These are phyloP conservation scores for Aspergillus saccharolyticus DNA, from an alignment of 495 filamentous ascomycete species.

Conservation along the genomic window DNA sequence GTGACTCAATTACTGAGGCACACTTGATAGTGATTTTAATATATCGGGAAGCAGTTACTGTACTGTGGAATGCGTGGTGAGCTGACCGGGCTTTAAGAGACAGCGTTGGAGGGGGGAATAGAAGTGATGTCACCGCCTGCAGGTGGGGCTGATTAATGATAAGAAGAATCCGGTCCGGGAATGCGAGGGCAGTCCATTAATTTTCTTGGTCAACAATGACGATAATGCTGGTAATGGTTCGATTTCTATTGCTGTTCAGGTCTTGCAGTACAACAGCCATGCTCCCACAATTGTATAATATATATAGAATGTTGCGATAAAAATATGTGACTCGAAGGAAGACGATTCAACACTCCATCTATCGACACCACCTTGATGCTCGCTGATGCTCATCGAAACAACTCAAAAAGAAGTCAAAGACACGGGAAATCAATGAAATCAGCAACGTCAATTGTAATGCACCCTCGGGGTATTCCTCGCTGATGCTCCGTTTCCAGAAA, in stretches of 20 bases:
- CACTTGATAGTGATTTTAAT: background rate
- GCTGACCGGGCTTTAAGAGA: constrained; percentile 5
- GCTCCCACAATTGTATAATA: constrained; percentile 24
- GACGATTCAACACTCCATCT: constrained; percentile 26
- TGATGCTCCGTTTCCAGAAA: constrained; percentile 21
- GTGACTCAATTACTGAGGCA: background rate
- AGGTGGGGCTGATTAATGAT: constrained; percentile 29
- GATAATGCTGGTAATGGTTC: background rate
- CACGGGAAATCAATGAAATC: constrained; percentile 7
- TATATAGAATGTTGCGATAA: constrained; percentile 16
- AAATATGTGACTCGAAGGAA: constrained; percentile 7
- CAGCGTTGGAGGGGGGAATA: constrained; percentile 4
- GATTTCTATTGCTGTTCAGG: background rate
- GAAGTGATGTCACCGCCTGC: constrained; percentile 41
- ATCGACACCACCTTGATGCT: constrained; percentile 35
- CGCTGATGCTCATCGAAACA: constrained; percentile 29
- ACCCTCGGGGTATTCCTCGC: constrained; percentile 26
- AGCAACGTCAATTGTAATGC: constrained; percentile 19
- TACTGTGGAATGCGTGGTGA: background rate
- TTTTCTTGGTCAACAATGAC: constrained; percentile 1
- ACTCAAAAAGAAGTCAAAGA: constrained; percentile 15
- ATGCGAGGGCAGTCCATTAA: background rate
- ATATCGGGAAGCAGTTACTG: background rate
- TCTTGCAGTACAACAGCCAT: constrained; percentile 12
- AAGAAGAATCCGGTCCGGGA: background rate